Base-by-base conservation (phyloP, 805 yeast genomes). In the Candida parachauliodes region DNA sequence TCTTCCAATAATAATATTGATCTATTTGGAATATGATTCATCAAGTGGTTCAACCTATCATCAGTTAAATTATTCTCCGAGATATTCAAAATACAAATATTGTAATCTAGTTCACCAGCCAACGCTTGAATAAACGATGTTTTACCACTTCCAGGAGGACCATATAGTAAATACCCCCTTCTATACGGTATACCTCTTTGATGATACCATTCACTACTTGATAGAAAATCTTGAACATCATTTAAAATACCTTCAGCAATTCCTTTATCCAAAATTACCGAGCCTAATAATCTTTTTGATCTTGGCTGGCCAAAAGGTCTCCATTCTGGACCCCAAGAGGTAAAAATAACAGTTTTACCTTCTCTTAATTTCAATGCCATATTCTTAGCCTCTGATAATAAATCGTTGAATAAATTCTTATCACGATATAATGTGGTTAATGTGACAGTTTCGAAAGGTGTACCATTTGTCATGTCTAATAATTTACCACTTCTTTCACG, bases 261-360 rank as follows among this genome's bases (percentile, higher is more conserved):
- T 2, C 86, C 88, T 17, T 72, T 59, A 57, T 88, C 98, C 37
- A 93, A 65, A 18, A 93, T 80, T 11, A 93, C 98, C 6, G 95
- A 84, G 3, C 84, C 91, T 26, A 91, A 62, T 19, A 83, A 62
- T 49, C 98, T 72, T 62, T 91, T 91, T 50, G 81, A 82, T 45
- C 96, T 74, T 1, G 98, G 98, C 55, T 82, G 89, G 2, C 98
- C 98, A 67, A 93, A 93, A 4, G 95, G 95, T 52, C 98, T 72
- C 98, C 98, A 93, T 54, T 93, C 98, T 20, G 96, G 96, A 1
- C 98, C 98, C 87, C 93, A 91, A 8, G 96, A 84, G 3, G 96
- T 87, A 59, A 77, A 93, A 4, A 93, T 65, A 6, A 93, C 98
- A 0, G 98, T 93, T 54, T 88, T 91, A 6, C 98, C 98, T 54